These are phyloP conservation scores for Ganoderma lingzhi DNA, from an alignment of 1,284 basidiomycete species.

Conservation along the genomic window DNA sequence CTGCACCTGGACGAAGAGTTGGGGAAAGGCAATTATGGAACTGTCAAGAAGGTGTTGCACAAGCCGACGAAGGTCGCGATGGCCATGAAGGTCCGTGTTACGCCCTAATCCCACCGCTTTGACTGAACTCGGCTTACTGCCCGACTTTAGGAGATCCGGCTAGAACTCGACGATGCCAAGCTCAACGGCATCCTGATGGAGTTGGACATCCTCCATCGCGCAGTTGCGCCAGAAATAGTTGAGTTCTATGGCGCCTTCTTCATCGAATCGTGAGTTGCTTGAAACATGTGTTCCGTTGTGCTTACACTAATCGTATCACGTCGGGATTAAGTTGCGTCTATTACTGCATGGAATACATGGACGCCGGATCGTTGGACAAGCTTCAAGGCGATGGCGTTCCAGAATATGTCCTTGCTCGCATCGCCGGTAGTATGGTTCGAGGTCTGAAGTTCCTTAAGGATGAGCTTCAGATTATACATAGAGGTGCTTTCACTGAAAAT, in stretches of 20 bases:
- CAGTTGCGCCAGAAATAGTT: constrained; percentile 90
- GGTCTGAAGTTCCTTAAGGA: constrained; percentile 97
- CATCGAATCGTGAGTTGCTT: constrained; percentile 86
- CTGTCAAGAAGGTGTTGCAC: constrained; percentile 95
- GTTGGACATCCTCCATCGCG: constrained; percentile 96
- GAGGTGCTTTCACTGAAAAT: constrained; percentile 59
- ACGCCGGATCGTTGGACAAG: constrained; percentile 93
- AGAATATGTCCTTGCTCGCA: constrained; percentile 87
- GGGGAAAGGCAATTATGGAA: constrained; percentile 97
- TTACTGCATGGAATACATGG: constrained; percentile 99
- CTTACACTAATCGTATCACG: constrained; percentile 2
- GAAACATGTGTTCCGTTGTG: too few relatives aligned
- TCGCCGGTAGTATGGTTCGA: constrained; percentile 86
- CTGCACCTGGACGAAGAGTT: constrained; percentile 92
- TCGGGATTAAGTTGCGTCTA: constrained; percentile 62
- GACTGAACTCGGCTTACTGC: not conserved
- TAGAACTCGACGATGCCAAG: constrained; percentile 96
- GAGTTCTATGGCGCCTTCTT: constrained; percentile 99
- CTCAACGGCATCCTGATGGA: constrained; percentile 99
- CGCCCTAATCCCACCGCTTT: not conserved
- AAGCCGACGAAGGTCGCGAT: constrained; percentile 95
- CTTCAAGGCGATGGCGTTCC: constrained; percentile 78
- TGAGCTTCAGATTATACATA: constrained; percentile 95
- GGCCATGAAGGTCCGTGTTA: constrained; percentile 93
- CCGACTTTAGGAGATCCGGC: constrained; percentile 85